Conservation (phyloP, 2,329 filamentous ascomycete species). For the Talaromyces sp. region DNA sequence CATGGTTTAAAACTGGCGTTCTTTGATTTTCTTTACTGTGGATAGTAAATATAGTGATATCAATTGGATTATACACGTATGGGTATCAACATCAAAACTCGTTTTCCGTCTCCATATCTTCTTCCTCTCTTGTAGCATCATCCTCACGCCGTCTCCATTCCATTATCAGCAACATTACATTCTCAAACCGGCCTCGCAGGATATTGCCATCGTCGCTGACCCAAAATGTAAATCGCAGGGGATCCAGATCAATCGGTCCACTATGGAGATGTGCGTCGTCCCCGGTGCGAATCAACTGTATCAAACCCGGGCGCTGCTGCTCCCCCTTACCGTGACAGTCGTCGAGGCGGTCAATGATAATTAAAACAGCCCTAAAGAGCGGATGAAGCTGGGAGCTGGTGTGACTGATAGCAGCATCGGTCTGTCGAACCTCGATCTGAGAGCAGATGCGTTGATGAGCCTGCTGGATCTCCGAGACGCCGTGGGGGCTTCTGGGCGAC, state of each 20-base stretch:
- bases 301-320: not conserved
- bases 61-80: not conserved
- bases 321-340: not conserved
- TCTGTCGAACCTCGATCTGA: not conserved
- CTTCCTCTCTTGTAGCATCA: not conserved
- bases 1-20: not conserved
- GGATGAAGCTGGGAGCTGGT: not conserved
- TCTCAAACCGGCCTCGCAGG: not conserved
- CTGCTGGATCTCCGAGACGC: not conserved
- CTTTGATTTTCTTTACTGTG: not conserved
- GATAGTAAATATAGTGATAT: not conserved
- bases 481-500: not conserved
- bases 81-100: not conserved
- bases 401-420: not conserved
- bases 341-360: not conserved
- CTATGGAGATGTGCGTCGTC: not conserved
- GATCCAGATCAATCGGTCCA: slow-evolving; percentile 5
- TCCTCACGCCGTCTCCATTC: slow-evolving; percentile 2
- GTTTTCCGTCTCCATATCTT: not conserved
- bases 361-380: not conserved
- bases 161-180: slow-evolving; percentile 3
- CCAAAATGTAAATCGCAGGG: not conserved
- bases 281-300: not conserved
- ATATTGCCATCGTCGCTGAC: slow-evolving; percentile 1
- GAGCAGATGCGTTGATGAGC: not conserved